Percentiles rank a stretch among this genome's conserved stretches.
Evolutionary conservation across 2,329 filamentous ascomycete genomes (phyloP).

Genomic region (Beauveria sp.): DNA sequence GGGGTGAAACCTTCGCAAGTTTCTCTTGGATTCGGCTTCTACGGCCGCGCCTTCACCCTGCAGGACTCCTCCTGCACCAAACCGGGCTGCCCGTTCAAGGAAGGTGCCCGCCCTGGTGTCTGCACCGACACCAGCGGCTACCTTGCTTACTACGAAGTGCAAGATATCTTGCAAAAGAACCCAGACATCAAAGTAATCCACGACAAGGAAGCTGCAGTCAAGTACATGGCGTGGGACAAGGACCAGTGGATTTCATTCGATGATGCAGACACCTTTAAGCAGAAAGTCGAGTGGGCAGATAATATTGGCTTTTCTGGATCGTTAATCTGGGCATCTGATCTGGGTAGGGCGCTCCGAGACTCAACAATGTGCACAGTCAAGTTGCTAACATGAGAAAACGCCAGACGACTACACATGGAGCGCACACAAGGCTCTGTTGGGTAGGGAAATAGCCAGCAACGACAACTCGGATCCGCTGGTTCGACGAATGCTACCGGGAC

Average conservation of each 20-base stretch:
- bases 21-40: slow-evolving; percentile 34
- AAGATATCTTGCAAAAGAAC: not conserved
- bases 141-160: not conserved
- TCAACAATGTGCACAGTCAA: no score
- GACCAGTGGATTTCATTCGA: slow-evolving; percentile 33
- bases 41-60: slow-evolving; percentile 25
- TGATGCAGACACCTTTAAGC: slow-evolving; percentile 27
- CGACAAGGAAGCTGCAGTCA: slow-evolving; percentile 15
- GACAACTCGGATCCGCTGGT: no score
- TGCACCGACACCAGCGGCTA: not conserved
- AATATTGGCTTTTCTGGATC: not conserved
- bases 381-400: no score
- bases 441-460: no score
- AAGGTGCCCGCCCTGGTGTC: not conserved
- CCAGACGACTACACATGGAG: no score
- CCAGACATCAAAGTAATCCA: not conserved
- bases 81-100: slow-evolving; percentile 17
- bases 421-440: no score
- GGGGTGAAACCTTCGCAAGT: slow-evolving; percentile 32
- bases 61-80: slow-evolving; percentile 14
- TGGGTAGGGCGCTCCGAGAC: no score
- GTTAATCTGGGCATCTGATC: not conserved
- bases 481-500: no score
- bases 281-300: slow-evolving; percentile 20
- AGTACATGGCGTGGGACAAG: slow-evolving; percentile 14